These are phyloP conservation scores for Kodamaea kaohsiungensis DNA, from an alignment of 805 yeast genomes.

Conservation along the genomic window DNA sequence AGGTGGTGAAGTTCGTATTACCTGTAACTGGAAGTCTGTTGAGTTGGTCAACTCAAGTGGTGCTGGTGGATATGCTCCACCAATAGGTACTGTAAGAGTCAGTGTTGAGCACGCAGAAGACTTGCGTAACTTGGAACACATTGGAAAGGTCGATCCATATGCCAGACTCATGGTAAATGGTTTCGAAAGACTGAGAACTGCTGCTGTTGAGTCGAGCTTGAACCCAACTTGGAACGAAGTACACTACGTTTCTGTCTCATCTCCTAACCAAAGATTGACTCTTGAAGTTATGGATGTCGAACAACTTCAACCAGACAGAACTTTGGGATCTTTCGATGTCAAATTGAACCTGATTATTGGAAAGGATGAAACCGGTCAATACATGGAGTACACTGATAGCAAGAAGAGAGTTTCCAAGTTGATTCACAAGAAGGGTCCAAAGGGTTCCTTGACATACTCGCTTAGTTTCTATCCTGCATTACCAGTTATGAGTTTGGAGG, in stretches of 20 bases:
- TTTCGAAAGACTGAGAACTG: conserved; percentile 74
- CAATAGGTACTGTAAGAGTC: conserved; percentile 88
- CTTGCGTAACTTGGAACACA: conserved; percentile 79
- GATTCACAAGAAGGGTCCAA: conserved; percentile 75
- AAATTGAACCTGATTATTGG: conserved; percentile 66
- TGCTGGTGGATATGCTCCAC: conserved; percentile 84
- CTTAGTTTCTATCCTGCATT: conserved; percentile 82
- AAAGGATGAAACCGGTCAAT: conserved; percentile 63
- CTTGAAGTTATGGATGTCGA: conserved; percentile 94
- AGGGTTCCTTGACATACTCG: conserved; percentile 74
- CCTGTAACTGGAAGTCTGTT: conserved; percentile 86
- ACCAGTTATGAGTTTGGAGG: conserved; percentile 78
- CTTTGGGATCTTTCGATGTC: conserved; percentile 80
- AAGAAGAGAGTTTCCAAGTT: conserved; percentile 62
- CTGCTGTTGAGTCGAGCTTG: conserved; percentile 60
- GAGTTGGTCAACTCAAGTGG: conserved; percentile 65
- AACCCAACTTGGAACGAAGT: conserved; percentile 87
- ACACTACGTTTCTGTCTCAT: conserved; percentile 77
- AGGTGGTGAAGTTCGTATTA: conserved; percentile 74
- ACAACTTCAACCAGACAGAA: conserved; percentile 73
- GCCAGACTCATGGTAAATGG: conserved; percentile 78
- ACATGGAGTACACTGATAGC: conserved; percentile 56
- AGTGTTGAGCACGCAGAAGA: conserved; percentile 68
- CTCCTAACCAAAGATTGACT: conserved; percentile 78
- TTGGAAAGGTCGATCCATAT: conserved; percentile 94